Evolutionary conservation across 495 filamentous ascomycete species (phyloP), one percentile per base, ranked within the genome.

Genomic region (Lepraria neglecta): DNA sequence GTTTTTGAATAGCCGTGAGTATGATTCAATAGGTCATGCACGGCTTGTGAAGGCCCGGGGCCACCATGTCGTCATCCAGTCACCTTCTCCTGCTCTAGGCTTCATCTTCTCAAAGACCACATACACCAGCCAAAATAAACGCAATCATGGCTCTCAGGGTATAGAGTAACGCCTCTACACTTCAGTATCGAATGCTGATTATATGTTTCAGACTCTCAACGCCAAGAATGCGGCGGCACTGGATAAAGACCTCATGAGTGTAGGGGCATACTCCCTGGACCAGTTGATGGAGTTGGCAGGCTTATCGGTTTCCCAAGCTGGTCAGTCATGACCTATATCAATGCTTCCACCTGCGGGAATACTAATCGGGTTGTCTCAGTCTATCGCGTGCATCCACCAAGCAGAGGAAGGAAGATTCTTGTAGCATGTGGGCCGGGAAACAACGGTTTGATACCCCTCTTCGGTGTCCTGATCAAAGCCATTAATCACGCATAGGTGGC

Each of bases 231-330:
- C 94, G 3, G 86, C 87, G 0, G 87, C 88, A 40, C 83, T 98
- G 4, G 94, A 98, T 72, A 84, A 87, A 71, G 94, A 98, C 67
- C 84, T 98, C 46, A 97, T 97, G 94, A 88, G 84, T 71, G 78
- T 83, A 21, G 92, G 95, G 4, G 94, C 87, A 24, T 98, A 92
- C 77, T 95, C 91, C 3, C 80, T 98, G 45, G 94, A 97, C 73
- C 94, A 98, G 71, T 77, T 98, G 56, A 98, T 98, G 94, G 94
- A 98, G 70, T 77, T 98, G 3, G 94, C 94, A 35, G 94, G 94
- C 0, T 78, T 97, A 1, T 91, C 92, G 2, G 94, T 98, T 3
- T 91, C 92, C 6, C 91, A 98, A 81, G 92, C 87, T 51, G 86
- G 92, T 92, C 56, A 47, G 35, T 12, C 35, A 7, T 38, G 35